Evolutionary conservation across 257 asterid genomes (phyloP), one percentile per base, ranked within the genome.

Genomic region (Rhazya stricta): DNA sequence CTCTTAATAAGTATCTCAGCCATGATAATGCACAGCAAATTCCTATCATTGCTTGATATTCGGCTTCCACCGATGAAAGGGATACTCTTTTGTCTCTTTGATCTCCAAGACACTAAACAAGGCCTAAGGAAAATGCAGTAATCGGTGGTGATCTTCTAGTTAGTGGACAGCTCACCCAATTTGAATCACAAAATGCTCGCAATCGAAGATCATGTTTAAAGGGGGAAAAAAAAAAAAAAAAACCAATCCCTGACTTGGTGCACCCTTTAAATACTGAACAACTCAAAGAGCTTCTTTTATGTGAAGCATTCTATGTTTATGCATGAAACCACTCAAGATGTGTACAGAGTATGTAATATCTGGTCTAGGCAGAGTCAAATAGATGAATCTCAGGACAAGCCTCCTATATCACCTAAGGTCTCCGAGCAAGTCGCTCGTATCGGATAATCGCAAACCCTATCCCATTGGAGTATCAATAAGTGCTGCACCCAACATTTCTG

Each of bases 311-410:
- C 53, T 21, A 9, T 53, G 54, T 9, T 68, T 8, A n/a, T 68
- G 27, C 73, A 68, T 68, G 19, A 67, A 74, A 21, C 39, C 7
- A 9, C 70, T 34, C 23, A 74, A 18, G 1, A 74, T 8, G 58
- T 74, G 77, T 0, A 74, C 70, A 3, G n/a, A 12, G 58, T 57
- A n/a, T n/a, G 77, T 74, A 6, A 74, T 57, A 21, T 57, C 57
- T 23, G 57, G 39, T 10, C 77, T 21, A 2, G 77, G 18, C 4
- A 74, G 70, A 0, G 41, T 41, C 3, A 72, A 19, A 37, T 72
- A 72, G 12, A 72, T 72, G 0, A 72, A n/a, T 10, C 67, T 29
- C 0, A 57, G 70, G 36, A 74, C 25, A 6, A 74, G 29, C 42
- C 77, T 37, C 41, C 70, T 57, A 41, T 74, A 74, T 0, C n/a